Base-by-base conservation (phyloP, 495 filamentous ascomycete species). In the Entonaema liquescens region DNA sequence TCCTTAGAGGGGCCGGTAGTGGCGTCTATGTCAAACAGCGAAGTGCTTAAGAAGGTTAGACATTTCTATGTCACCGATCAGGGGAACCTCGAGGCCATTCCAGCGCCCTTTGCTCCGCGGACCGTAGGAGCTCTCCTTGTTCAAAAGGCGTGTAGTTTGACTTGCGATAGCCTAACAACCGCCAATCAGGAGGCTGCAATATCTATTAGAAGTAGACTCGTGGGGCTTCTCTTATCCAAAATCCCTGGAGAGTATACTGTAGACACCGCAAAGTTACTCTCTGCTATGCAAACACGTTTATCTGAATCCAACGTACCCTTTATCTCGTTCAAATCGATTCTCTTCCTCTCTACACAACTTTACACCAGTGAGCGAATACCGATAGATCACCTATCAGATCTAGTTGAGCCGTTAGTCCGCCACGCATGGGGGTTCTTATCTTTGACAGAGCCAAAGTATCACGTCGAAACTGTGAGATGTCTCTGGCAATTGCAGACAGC, bases 401-500 rank as follows among this genome's bases (percentile, higher is more conserved):
- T 95, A 17, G 86, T 94, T 17, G 84, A 89, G 11, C 81, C 86
- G 25, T 78, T 97, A 19, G 88, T 95, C 13, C 84, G 82, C 13
- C 84, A 88, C 64, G 82, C 94, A 0, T 98, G 95, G 95, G 69
- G 80, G 25, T 94, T 91, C 75, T 81, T 98, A 35, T 92, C 93
- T 0, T 89, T 92, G 23, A 80, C 89, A 19, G 90, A 89, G 62
- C 94, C 93, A 0, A 96, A 96, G 74, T 94, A 94, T 70, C 95
- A 97, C 76, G 93, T 98, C 23, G 95, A 98, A 78, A 89, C 93
- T 35, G 92, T 96, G 52, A 90, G 92, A 55, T 91, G 89, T 67
- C 79, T 98, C 13, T 96, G 94, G 91, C 88, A 91, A 55, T 80
- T 98, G 47, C 93, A 98, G 71, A 87, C 87, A 0, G 85, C 80